Conservation (phyloP, 2,329 filamentous ascomycete species). For the Colletotrichum eleusines region DNA sequence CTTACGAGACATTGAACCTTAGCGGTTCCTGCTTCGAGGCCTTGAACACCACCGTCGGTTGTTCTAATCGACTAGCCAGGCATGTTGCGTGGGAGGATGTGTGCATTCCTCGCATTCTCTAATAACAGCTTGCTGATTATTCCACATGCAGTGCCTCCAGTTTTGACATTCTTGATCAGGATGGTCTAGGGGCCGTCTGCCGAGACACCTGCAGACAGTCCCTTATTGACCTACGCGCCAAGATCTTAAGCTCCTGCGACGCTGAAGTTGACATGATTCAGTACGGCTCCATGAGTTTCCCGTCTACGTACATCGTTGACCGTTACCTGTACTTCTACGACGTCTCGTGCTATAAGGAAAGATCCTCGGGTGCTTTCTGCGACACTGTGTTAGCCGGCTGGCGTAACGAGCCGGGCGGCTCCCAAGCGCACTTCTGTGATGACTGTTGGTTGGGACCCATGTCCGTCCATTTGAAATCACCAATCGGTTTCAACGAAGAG, state of each 20-base stretch:
- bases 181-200: neutral
- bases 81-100: no score
- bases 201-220: neutral
- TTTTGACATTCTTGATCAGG: neutral
- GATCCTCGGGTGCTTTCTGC: neutral
- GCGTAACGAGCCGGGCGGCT: neutral
- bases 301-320: neutral
- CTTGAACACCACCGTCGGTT: no score
- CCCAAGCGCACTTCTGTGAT: neutral
- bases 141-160: no score
- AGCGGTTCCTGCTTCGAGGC: no score
- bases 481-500: neutral
- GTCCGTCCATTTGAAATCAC: neutral
- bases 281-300: neutral
- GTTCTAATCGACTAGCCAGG: no score
- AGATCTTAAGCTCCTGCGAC: neutral
- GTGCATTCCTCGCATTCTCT: no score
- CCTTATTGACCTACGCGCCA: neutral
- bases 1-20: no score
- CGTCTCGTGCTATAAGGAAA: conserved; percentile 7
- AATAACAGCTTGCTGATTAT: no score
- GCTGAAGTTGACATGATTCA: neutral
- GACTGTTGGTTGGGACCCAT: conserved; percentile 4
- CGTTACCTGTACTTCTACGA: neutral
- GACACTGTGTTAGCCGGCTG: neutral